phyloP scores from a whole-genome alignment of 805 yeast genomes.

The Metschnikowia bowlesiae region DNA sequence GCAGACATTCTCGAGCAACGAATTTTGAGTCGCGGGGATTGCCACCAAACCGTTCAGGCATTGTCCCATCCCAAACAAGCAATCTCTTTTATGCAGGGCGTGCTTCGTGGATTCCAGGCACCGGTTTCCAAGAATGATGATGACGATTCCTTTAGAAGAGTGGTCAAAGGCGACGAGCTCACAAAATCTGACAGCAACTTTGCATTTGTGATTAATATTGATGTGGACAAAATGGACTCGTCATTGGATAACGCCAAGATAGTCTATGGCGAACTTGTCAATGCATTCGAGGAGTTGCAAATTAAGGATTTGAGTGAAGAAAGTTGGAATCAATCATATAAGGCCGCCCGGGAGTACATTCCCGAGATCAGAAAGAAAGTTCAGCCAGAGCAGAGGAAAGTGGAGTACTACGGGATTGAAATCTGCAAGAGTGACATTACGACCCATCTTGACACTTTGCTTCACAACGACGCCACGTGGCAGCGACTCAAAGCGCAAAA shows the following conservation, averaged over 20 bases:
- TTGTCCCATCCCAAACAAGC: constrained; percentile 43
- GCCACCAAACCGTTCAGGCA: constrained; percentile 78
- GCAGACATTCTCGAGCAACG: constrained; percentile 56
- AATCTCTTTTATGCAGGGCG: constrained; percentile 7
- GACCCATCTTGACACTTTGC: constrained; percentile 13
- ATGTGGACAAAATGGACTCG: constrained; percentile 21
- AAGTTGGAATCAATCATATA: constrained; percentile 44
- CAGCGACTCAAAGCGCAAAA: constrained; percentile 20
- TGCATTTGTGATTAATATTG: constrained; percentile 59
- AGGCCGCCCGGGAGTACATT: constrained; percentile 47
- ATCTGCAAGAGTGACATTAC: constrained; percentile 1
- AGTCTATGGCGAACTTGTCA: constrained; percentile 28
- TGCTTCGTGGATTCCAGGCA: constrained; percentile 7
- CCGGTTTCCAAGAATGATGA: constrained; percentile 9
- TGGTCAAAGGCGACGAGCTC: constrained; percentile 9
- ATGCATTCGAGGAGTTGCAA: constrained; percentile 7
- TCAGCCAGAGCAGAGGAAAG: constrained; percentile 7
- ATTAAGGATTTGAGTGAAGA: constrained; percentile 23
- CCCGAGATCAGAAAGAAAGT: constrained; percentile 46
- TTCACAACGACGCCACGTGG: constrained; percentile 17
- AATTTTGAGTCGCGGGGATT: constrained; percentile 69
- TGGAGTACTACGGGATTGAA: constrained; percentile 12
- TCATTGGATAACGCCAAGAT: constrained; percentile 40
- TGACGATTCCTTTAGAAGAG: constrained; percentile 1
- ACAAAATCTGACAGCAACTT: constrained; percentile 51